These are phyloP conservation scores for Rhodotorula sp. DNA, from an alignment of 1,284 basidiomycete species.

Conservation along the genomic window DNA sequence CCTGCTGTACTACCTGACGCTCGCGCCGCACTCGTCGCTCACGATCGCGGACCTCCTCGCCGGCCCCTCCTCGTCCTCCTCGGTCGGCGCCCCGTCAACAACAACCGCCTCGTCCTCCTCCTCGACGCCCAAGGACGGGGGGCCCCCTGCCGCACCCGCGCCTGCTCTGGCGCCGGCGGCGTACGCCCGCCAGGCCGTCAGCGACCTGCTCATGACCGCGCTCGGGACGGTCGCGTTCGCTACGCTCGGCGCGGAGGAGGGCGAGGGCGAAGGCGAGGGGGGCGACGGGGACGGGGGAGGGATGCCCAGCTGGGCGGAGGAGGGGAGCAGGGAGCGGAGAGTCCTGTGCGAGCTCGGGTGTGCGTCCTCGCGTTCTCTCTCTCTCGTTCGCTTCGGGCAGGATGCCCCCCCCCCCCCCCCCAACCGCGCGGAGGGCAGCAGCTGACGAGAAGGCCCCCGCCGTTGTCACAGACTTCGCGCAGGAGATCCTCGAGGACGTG, in stretches of 20 bases:
- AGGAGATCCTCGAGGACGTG: slow-evolving; percentile 40
- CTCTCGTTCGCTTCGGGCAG: background rate
- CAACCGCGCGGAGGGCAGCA: no score
- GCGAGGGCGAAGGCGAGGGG: slow-evolving; percentile 2
- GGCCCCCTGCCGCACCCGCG: no score
- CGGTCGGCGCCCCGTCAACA: background rate
- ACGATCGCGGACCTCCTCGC: slow-evolving; percentile 16
- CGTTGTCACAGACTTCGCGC: slow-evolving; percentile 25
- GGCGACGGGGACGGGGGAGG: background rate
- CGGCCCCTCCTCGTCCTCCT: background rate
- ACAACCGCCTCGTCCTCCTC: background rate
- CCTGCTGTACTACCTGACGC: slow-evolving; percentile 37
- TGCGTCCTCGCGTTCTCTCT: slow-evolving; percentile 4
- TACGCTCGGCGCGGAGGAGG: slow-evolving; percentile 10
- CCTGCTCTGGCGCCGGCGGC: background rate
- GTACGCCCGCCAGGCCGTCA: slow-evolving; percentile 3
- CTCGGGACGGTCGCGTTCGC: slow-evolving; percentile 37
- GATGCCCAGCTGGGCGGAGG: slow-evolving; percentile 19
- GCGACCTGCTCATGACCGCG: slow-evolving; percentile 22
- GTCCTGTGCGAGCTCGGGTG: slow-evolving; percentile 25
- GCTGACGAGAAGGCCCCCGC: no score
- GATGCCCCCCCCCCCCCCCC: no score
- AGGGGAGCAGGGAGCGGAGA: slow-evolving; percentile 4
- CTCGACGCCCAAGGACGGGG: no score
- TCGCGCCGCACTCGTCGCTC: slow-evolving; percentile 24